phyloP scores from a whole-genome alignment of 1,284 basidiomycete species.

The Heterobasidion irregulare region DNA sequence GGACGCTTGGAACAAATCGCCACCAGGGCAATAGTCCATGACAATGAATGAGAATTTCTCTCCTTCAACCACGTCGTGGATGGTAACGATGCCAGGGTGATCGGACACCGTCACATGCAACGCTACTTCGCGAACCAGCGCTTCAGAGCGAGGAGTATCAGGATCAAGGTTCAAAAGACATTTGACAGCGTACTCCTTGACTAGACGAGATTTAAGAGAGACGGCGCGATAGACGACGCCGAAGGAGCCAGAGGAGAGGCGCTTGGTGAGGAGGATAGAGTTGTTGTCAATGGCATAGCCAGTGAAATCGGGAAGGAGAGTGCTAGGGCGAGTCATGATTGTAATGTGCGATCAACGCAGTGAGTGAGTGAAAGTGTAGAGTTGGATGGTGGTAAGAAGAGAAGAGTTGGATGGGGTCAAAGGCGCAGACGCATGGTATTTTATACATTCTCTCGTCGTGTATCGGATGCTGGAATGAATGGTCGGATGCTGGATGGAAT shows the following conservation, averaged over 20 bases:
- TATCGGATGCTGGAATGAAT: not conserved
- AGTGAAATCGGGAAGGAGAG: slow-evolving; percentile 1
- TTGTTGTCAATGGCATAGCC: slow-evolving; percentile 9
- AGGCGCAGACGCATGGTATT: not conserved
- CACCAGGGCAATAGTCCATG: slow-evolving; percentile 54
- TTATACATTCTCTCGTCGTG: not conserved
- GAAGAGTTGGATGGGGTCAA: not conserved
- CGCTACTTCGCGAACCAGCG: slow-evolving; percentile 14
- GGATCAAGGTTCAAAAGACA: slow-evolving; percentile 46
- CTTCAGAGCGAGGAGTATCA: not conserved
- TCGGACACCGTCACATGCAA: slow-evolving; percentile 49
- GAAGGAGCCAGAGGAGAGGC: slow-evolving; percentile 44
- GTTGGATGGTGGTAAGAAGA: not conserved
- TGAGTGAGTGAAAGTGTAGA: not conserved
- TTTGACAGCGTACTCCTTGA: slow-evolving; percentile 43
- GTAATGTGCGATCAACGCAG: not conserved
- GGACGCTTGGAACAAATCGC: slow-evolving; percentile 60
- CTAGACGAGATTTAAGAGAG: slow-evolving; percentile 13
- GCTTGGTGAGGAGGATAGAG: slow-evolving; percentile 2
- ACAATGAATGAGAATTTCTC: slow-evolving; percentile 47
- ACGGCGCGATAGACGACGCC: slow-evolving; percentile 27
- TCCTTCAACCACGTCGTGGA: slow-evolving; percentile 49
- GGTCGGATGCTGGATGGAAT: not conserved
- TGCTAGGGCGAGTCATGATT: not conserved
- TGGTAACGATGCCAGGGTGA: slow-evolving; percentile 50